Evolutionary conservation across 306 rosid genomes (phyloP), one percentile per base, ranked within the genome.

Genomic region (Begonia loranthoides): DNA sequence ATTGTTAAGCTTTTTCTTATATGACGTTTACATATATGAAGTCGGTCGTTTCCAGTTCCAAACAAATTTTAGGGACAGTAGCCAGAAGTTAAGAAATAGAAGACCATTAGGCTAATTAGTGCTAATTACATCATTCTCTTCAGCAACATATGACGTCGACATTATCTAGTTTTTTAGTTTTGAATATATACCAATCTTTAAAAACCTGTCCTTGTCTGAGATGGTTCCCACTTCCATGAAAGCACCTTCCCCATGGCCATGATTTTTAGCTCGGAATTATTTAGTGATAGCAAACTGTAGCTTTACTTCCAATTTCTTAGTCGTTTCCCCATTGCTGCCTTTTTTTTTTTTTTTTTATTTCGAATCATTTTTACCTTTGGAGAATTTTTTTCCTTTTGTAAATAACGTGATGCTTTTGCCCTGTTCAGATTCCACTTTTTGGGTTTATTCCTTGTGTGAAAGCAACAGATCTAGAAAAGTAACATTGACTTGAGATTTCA

Each of bases 381-480:
- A 45, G 46, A 45, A 41, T 57, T 38, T 9, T 4, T 5, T 57
- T 47, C 36, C 28, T 46, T 15, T 57, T 47, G 24, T 46, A 45
- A 45, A 57, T 46, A 57, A 33, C 53, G 52, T 46, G 62, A 57
- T 46, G 2, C 50, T 28, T 51, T 19, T 41, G 45, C 38, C 59
- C 43, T 44, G 50, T 24, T 53, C 33, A 21, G 19, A 19, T 7
- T 45, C 56, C 28, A 21, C 33, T 8, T 6, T 15, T 24, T 28
- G n/a, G 9, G 1, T 12, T 15, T 6, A 9, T 41, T 28, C 9
- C 36, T 28, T 28, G 6, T 28, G 36, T 28, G 36, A 28, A 7
- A 28, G 36, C 9, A 28, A 28, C 36, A 28, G 36, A 28, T 28
- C 36, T 28, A 7, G 36, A 28, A 28, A 28, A 3, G 36, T 28